Evolutionary conservation across 352 stramenopile species (phyloP).

Genomic region (Thraustochytrium striatum): DNA sequence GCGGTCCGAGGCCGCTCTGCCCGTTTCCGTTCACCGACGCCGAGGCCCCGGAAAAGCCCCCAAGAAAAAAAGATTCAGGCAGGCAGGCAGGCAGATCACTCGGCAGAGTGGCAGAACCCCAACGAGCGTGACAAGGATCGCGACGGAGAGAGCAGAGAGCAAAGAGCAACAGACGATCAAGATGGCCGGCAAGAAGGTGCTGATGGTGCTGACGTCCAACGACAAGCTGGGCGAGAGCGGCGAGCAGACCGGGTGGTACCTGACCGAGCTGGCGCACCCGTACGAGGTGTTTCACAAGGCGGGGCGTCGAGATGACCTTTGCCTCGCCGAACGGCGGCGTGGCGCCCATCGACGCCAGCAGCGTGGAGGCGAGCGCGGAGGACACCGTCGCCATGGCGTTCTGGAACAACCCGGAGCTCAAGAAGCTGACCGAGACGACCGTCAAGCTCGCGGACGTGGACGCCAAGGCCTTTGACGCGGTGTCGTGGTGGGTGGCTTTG

Average conservation of each 20-base stretch:
- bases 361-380: constrained; percentile 47
- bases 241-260: constrained; percentile 62
- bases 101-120: too few species aligned
- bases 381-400: constrained; percentile 50
- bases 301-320: constrained; percentile 61
- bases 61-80: too few species aligned
- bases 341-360: constrained; percentile 60
- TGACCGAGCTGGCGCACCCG: constrained; percentile 62
- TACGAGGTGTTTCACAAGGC: constrained; percentile 63
- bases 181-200: constrained; percentile 53
- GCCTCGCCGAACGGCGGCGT: constrained; percentile 57
- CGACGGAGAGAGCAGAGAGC: too few species aligned
- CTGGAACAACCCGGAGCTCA: neutral
- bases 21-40: too few species aligned
- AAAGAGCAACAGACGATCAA: too few species aligned
- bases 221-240: constrained; percentile 53
- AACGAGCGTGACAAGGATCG: too few species aligned
- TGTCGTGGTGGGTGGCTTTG: constrained; percentile 56
- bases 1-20: too few species aligned
- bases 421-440: constrained; percentile 54
- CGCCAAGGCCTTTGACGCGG: constrained; percentile 38
- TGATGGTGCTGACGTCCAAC: constrained; percentile 58
- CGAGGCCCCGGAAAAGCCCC: too few species aligned
- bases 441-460: constrained; percentile 60
- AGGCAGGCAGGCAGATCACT: too few species aligned